Evolutionary conservation across 176 grass and related monocot genomes (phyloP).

Genomic region (Saccharum spontaneum): DNA sequence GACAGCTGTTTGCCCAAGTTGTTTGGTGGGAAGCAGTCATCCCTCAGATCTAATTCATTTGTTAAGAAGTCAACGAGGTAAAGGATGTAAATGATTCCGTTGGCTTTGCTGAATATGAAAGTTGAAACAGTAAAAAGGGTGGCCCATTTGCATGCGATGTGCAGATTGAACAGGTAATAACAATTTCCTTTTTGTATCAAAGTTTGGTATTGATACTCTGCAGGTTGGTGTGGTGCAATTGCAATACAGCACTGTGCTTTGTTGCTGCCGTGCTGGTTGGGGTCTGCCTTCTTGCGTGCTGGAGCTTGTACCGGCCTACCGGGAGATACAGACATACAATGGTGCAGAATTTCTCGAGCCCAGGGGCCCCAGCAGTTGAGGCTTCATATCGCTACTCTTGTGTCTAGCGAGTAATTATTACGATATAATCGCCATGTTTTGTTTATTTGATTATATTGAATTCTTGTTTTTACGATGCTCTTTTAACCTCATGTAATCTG

Average conservation of each 20-base stretch:
- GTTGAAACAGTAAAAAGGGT: not conserved
- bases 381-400: not conserved
- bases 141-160: not conserved
- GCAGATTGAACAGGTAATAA: not conserved
- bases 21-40: conserved; percentile 30
- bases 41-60: conserved; percentile 53
- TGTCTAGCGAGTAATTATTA: not conserved
- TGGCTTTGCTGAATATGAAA: conserved; percentile 31
- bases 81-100: conserved; percentile 46
- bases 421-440: not conserved
- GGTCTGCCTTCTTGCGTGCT: not conserved
- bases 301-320: not conserved
- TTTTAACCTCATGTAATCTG: not conserved
- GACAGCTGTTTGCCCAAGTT: conserved; percentile 47
- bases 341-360: not conserved
- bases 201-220: not conserved
- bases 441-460: not conserved
- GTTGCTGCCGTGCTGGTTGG: not conserved
- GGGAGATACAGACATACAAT: not conserved
- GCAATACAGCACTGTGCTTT: not conserved
- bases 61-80: conserved; percentile 33
- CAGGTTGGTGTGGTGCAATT: not conserved
- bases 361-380: not conserved
- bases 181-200: not conserved
- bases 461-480: not conserved